These are phyloP conservation scores for Daedaleopsis nitida DNA, from an alignment of 768 basidiomycete species.

Conservation along the genomic window DNA sequence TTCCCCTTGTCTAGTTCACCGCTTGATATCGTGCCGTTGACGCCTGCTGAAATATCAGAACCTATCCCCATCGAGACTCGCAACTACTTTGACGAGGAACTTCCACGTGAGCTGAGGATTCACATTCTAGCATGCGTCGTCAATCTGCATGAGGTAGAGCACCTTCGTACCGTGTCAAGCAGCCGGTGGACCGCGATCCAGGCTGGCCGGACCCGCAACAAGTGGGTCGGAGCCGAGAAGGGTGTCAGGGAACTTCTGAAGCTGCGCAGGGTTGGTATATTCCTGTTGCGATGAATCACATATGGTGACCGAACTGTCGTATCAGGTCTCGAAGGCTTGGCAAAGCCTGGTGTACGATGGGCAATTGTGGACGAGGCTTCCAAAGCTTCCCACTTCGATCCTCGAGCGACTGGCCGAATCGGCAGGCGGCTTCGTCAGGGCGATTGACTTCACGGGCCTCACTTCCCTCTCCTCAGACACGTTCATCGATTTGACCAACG, in stretches of 20 bases:
- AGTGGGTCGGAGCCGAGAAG: conserved; percentile 76
- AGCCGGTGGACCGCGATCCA: conserved; percentile 61
- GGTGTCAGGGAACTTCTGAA: conserved; percentile 79
- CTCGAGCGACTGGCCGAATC: conserved; percentile 53
- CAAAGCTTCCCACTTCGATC: conserved; percentile 51
- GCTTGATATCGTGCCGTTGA: conserved; percentile 58
- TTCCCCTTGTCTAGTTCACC: conserved; percentile 51
- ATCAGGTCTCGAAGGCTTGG: conserved; percentile 79
- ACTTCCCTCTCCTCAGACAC: conserved; percentile 47
- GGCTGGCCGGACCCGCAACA: conserved; percentile 60
- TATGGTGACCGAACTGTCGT: conserved; percentile 11
- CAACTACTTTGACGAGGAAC: conserved; percentile 66
- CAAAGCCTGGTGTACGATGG: conserved; percentile 77
- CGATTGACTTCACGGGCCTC: conserved; percentile 67
- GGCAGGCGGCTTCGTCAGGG: conserved; percentile 66
- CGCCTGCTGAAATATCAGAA: conserved; percentile 50
- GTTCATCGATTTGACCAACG: conserved; percentile 54
- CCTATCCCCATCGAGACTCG: conserved; percentile 49
- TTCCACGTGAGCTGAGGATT: conserved; percentile 74
- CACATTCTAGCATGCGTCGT: conserved; percentile 59
- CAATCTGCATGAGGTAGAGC: conserved; percentile 59
- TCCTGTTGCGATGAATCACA: neutral
- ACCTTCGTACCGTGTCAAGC: conserved; percentile 44
- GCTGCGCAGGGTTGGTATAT: conserved; percentile 68
- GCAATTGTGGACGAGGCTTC: conserved; percentile 76